These are phyloP conservation scores for Corylus americana DNA, from an alignment of 306 rosid species.

Conservation along the genomic window DNA sequence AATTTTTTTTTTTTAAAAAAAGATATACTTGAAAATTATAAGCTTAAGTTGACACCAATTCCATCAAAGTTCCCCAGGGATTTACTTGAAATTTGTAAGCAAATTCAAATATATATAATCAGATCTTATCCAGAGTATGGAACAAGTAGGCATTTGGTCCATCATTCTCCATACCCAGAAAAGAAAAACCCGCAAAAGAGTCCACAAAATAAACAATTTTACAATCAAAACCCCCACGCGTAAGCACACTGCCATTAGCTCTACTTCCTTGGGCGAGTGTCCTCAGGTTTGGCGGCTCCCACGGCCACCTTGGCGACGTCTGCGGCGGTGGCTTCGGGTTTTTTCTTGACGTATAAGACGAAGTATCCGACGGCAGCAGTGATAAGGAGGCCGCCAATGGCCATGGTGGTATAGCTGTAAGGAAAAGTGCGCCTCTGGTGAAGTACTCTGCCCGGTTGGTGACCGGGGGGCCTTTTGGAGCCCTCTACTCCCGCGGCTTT, in stretches of 20 bases:
- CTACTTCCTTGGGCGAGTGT: slow-evolving; percentile 59
- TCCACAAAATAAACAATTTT: neutral
- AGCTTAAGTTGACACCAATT: no score
- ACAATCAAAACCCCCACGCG: neutral
- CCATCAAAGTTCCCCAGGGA: no score
- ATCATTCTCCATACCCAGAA: neutral
- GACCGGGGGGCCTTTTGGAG: slow-evolving; percentile 65
- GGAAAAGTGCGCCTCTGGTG: slow-evolving; percentile 71
- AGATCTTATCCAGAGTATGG: neutral
- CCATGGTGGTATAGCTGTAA: slow-evolving; percentile 33
- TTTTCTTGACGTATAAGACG: slow-evolving; percentile 52
- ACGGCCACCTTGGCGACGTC: slow-evolving; percentile 68
- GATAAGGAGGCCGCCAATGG: slow-evolving; percentile 45
- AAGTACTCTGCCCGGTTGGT: slow-evolving; percentile 49
- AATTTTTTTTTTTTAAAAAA: no score
- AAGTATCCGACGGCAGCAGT: slow-evolving; percentile 45
- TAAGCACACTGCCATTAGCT: no score
- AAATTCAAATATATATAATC: neutral
- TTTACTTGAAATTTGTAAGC: no score
- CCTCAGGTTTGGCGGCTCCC: slow-evolving; percentile 46
- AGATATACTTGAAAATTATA: no score
- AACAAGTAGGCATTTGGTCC: no score
- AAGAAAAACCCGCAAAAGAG: neutral
- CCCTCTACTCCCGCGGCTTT: slow-evolving; percentile 64
- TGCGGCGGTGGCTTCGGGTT: slow-evolving; percentile 63